Percentiles rank a stretch among this genome's conserved stretches.
phyloP scores from a whole-genome alignment of 2,329 filamentous ascomycete genomes.

The Microdochium nivale region DNA sequence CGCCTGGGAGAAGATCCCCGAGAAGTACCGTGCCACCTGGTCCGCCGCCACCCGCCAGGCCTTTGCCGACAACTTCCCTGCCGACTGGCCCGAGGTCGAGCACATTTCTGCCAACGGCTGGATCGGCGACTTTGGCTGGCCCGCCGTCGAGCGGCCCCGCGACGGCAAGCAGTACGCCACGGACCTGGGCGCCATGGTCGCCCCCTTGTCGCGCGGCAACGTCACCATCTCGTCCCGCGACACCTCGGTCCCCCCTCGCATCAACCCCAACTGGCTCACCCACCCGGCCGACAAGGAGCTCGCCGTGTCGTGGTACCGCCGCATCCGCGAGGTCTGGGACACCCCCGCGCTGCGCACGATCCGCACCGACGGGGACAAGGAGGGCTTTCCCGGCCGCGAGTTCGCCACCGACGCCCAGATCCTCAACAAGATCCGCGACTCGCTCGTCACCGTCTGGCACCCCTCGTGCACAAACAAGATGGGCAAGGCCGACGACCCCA shows the following conservation, averaged over 20 bases:
- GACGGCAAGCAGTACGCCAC: slow-evolving; percentile 25
- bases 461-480: slow-evolving; percentile 25
- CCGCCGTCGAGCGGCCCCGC: slow-evolving; percentile 7
- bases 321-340: slow-evolving; percentile 26
- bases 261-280: slow-evolving; percentile 37
- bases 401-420: slow-evolving; percentile 33
- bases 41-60: slow-evolving; percentile 7
- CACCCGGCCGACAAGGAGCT: slow-evolving; percentile 33
- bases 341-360: slow-evolving; percentile 18
- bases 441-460: slow-evolving; percentile 24
- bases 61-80: slow-evolving; percentile 14
- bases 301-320: slow-evolving; percentile 30
- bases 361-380: slow-evolving; percentile 17
- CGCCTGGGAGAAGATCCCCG: slow-evolving; percentile 23
- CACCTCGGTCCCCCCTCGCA: slow-evolving; percentile 26
- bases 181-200: slow-evolving; percentile 22
- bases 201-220: slow-evolving; percentile 33
- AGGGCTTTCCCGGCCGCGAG: slow-evolving; percentile 26
- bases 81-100: slow-evolving; percentile 27
- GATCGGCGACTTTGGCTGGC: slow-evolving; percentile 6
- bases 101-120: slow-evolving; percentile 17
- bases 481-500: slow-evolving; percentile 12
- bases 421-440: slow-evolving; percentile 19
- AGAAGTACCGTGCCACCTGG: slow-evolving; percentile 9
- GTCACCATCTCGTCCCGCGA: slow-evolving; percentile 28